phyloP scores from a whole-genome alignment of 768 basidiomycete species.

The Tubosaeta sp. region DNA sequence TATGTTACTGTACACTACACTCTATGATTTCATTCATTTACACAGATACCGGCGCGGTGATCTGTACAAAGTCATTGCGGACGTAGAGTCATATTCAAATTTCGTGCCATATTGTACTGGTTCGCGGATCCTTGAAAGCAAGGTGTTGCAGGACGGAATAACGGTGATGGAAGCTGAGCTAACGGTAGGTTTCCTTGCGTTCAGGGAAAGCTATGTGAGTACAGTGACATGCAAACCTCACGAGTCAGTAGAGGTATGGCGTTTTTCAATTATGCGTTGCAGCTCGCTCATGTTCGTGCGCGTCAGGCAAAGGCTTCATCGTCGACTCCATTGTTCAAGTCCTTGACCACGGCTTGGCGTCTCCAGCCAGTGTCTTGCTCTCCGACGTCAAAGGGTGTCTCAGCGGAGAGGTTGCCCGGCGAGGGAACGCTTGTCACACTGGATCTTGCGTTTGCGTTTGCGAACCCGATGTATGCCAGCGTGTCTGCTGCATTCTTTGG shows the following conservation, averaged over 20 bases:
- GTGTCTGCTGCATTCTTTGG: constrained; percentile 85
- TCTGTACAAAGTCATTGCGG: constrained; percentile 81
- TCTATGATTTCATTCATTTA: constrained; percentile 4
- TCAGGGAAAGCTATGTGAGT: constrained; percentile 86
- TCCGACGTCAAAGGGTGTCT: background rate
- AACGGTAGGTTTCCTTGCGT: constrained; percentile 81
- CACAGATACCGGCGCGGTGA: constrained; percentile 71
- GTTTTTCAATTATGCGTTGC: constrained; percentile 1
- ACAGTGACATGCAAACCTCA: constrained; percentile 75
- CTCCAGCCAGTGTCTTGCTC: constrained; percentile 54
- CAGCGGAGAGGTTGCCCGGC: constrained; percentile 7
- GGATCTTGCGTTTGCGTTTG: constrained; percentile 82
- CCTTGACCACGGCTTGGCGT: constrained; percentile 67
- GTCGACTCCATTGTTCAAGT: constrained; percentile 69
- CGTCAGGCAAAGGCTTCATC: constrained; percentile 67
- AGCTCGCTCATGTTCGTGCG: constrained; percentile 8
- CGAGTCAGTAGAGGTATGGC: constrained; percentile 64
- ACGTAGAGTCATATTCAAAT: constrained; percentile 78
- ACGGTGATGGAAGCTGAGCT: constrained; percentile 77
- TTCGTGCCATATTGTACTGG: constrained; percentile 89
- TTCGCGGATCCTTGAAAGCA: constrained; percentile 54
- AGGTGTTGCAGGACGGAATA: constrained; percentile 28
- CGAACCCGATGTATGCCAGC: constrained; percentile 79
- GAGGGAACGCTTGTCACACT: constrained; percentile 74
- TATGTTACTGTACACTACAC: constrained; percentile 40